These are phyloP conservation scores for Lipomyces yamanashiensis DNA, from an alignment of 805 yeast genomes.

Conservation along the genomic window DNA sequence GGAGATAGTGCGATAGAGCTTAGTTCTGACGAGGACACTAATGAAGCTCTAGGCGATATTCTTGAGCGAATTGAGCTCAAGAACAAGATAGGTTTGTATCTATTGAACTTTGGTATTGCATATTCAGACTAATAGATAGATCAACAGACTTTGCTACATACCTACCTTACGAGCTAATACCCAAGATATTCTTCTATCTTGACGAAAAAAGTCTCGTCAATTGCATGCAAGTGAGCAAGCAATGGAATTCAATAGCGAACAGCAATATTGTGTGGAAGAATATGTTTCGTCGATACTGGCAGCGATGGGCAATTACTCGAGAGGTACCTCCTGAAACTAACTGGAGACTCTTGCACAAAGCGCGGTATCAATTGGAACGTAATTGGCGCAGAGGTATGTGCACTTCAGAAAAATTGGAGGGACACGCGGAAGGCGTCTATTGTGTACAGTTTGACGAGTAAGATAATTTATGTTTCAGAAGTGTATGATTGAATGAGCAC, in stretches of 20 bases:
- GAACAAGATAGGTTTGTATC: not conserved
- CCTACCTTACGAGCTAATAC: slow-evolving; percentile 30
- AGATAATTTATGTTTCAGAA: not conserved
- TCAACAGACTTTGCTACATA: not conserved
- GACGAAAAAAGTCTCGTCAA: slow-evolving; percentile 10
- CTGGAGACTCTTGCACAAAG: slow-evolving; percentile 40
- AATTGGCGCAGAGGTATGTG: slow-evolving; percentile 42
- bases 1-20: slow-evolving; percentile 9
- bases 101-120: not conserved
- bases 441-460: slow-evolving; percentile 68
- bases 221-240: slow-evolving; percentile 29
- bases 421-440: slow-evolving; percentile 84
- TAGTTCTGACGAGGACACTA: not conserved
- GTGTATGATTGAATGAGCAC: not conserved
- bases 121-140: too few relatives aligned
- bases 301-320: slow-evolving; percentile 18
- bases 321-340: slow-evolving; percentile 17
- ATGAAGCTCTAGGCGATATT: not conserved
- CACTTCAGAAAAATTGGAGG: slow-evolving; percentile 45
- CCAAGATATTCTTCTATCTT: slow-evolving; percentile 28
- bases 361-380: slow-evolving; percentile 39
- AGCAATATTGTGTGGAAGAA: slow-evolving; percentile 25
- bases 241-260: slow-evolving; percentile 23
- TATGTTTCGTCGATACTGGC: slow-evolving; percentile 13
- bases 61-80: not conserved